Evolutionary conservation across 345 rosid genomes (phyloP).

Genomic region (Rhizophora apiculata): DNA sequence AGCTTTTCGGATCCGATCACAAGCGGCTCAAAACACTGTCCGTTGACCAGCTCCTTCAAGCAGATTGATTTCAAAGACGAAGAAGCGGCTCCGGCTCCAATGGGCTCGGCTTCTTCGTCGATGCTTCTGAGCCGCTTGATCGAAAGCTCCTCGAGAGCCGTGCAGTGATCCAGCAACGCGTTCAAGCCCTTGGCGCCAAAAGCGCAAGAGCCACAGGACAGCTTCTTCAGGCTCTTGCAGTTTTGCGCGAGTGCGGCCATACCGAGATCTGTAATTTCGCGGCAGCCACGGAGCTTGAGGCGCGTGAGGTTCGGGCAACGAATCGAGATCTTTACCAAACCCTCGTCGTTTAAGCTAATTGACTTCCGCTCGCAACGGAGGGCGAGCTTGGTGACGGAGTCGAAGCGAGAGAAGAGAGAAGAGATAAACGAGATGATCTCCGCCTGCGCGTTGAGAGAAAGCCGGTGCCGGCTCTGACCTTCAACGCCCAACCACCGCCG

Average conservation of each 20-base stretch:
- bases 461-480: slow-evolving; percentile 64
- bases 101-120: slow-evolving; percentile 39
- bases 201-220: slow-evolving; percentile 77
- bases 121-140: slow-evolving; percentile 66
- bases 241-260: slow-evolving; percentile 57
- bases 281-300: slow-evolving; percentile 97
- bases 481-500: slow-evolving; percentile 78
- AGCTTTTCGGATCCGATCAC: slow-evolving; percentile 45
- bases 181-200: slow-evolving; percentile 76
- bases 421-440: slow-evolving; percentile 44
- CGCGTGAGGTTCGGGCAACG: slow-evolving; percentile 62
- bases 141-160: slow-evolving; percentile 52
- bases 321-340: slow-evolving; percentile 51
- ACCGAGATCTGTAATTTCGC: slow-evolving; percentile 74
- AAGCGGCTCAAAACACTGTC: slow-evolving; percentile 64
- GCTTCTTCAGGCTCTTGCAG: slow-evolving; percentile 53
- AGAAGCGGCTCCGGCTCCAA: slow-evolving; percentile 37
- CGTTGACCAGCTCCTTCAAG: slow-evolving; percentile 75
- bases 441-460: slow-evolving; percentile 62
- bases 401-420: slow-evolving; percentile 59
- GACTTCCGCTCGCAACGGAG: slow-evolving; percentile 70
- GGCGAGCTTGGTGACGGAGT: slow-evolving; percentile 65
- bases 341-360: slow-evolving; percentile 60
- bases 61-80: slow-evolving; percentile 54
- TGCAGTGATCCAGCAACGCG: slow-evolving; percentile 57